Conservation (phyloP, 2,329 filamentous ascomycete genomes). For the Aspergillaceae sp. region DNA sequence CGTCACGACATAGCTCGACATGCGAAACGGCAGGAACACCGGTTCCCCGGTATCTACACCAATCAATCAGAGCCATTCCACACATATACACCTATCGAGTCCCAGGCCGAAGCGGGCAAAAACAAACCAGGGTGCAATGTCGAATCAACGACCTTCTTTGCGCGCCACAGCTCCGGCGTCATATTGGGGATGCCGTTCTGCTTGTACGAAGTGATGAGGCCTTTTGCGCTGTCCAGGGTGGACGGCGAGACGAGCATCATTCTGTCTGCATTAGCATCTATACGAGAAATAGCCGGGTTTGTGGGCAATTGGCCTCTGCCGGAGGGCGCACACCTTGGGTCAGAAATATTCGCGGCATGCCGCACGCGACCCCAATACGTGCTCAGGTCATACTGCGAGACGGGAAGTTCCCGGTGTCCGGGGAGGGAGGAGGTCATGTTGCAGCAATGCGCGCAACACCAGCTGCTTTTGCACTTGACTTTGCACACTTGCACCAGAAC, state of each 20-base stretch:
- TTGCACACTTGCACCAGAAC: no score
- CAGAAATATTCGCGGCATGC: constrained; percentile 81
- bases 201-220: constrained; percentile 76
- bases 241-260: constrained; percentile 72
- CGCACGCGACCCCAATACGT: constrained; percentile 93
- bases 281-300: neutral
- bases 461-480: neutral
- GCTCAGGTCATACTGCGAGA: constrained; percentile 81
- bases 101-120: neutral
- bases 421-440: constrained; percentile 55
- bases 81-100: neutral
- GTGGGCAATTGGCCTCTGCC: neutral
- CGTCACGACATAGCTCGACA: constrained; percentile 90
- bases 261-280: constrained; percentile 41
- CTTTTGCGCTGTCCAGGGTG: constrained; percentile 79
- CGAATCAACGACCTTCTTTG: constrained; percentile 95
- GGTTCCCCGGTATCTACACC: constrained; percentile 75
- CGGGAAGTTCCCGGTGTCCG: constrained; percentile 70
- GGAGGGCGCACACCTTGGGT: constrained; percentile 70
- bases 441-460: constrained; percentile 3
- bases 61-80: neutral
- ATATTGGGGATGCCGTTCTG: constrained; percentile 67
- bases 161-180: constrained; percentile 85
- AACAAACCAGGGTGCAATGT: constrained; percentile 82
- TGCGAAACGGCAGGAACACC: constrained; percentile 89